phyloP scores from a whole-genome alignment of 257 asterid species.

The Solanum sparsipilum region DNA sequence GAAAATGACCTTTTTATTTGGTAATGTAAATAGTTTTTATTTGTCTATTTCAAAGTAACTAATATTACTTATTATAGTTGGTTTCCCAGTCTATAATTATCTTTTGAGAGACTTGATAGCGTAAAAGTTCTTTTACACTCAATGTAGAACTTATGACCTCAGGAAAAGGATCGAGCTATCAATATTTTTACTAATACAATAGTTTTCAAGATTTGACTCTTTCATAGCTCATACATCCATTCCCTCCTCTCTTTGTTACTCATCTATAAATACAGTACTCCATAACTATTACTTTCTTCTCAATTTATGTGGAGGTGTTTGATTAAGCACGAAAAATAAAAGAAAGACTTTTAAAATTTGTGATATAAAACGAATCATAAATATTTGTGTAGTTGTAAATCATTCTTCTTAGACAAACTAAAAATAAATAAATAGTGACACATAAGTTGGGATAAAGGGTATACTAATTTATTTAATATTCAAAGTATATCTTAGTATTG shows the following conservation, averaged over 20 bases:
- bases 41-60: neutral
- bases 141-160: neutral
- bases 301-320: neutral
- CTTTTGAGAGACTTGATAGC: too few relatives aligned
- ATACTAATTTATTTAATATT: neutral
- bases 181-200: too few relatives aligned
- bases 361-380: neutral
- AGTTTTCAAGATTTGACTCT: too few relatives aligned
- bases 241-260: neutral
- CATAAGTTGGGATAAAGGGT: neutral
- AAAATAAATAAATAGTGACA: neutral
- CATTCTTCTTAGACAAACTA: neutral
- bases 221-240: neutral
- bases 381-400: neutral
- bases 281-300: neutral
- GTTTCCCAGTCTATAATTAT: too few relatives aligned
- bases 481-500: neutral
- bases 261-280: neutral
- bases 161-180: neutral
- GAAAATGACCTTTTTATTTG: neutral
- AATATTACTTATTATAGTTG: neutral
- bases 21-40: too few relatives aligned
- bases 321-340: neutral
- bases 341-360: neutral
- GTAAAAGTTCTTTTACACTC: neutral